Evolutionary conservation across 192 early-diverging fungal species (phyloP).

Genomic region (Oehlia diaphana): DNA sequence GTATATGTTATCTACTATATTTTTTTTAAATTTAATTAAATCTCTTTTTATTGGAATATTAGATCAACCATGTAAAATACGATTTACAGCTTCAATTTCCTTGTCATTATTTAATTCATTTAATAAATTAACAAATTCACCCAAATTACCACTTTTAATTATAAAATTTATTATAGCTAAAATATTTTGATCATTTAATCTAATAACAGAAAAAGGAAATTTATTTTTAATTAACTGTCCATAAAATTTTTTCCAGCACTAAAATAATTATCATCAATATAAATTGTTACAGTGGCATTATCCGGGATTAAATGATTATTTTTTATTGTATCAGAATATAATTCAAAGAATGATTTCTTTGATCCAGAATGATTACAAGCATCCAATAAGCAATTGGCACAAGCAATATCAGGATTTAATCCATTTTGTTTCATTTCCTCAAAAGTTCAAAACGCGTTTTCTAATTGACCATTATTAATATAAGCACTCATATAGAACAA

Average conservation of each 20-base stretch:
- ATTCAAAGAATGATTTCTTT: neutral
- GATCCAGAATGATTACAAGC: constrained; percentile 24
- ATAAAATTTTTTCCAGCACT: constrained; percentile 5
- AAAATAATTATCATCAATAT: neutral
- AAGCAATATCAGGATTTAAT: constrained; percentile 9
- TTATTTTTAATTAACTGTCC: neutral
- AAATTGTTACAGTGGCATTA: constrained; percentile 1
- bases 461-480: too few relatives aligned
- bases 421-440: constrained; percentile 8
- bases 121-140: too few relatives aligned
- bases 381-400: constrained; percentile 29
- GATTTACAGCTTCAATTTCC: neutral
- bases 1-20: too few relatives aligned
- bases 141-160: neutral
- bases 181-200: neutral
- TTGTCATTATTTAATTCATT: neutral
- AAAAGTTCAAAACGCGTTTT: too few relatives aligned
- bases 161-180: constrained; percentile 7
- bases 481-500: too few relatives aligned
- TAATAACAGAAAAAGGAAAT: neutral
- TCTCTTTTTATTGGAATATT: too few relatives aligned
- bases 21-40: too few relatives aligned
- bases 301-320: constrained; percentile 1
- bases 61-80: neutral
- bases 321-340: constrained; percentile 1